Evolutionary conservation across 2,329 filamentous ascomycete genomes (phyloP).

Genomic region (Ophiostoma triangulosporum): DNA sequence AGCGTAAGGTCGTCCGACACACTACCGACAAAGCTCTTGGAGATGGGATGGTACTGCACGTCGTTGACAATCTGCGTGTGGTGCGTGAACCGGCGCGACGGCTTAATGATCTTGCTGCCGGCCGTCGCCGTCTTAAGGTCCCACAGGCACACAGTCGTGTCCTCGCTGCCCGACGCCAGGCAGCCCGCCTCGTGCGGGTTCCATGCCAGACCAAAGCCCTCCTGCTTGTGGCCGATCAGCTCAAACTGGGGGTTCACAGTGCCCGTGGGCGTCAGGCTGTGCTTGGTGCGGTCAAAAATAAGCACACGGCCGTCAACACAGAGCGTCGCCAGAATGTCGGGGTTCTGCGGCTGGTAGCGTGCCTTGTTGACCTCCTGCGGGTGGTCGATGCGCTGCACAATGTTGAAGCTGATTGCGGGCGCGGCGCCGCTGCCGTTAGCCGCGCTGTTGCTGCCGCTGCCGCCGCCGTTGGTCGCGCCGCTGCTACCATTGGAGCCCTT

Average conservation of each 20-base stretch:
- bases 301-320: conserved; percentile 77
- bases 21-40: conserved; percentile 73
- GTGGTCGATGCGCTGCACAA: conserved; percentile 93
- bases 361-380: conserved; percentile 97
- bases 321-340: conserved; percentile 89
- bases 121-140: conserved; percentile 57
- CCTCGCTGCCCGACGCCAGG: conserved; percentile 82
- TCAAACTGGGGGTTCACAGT: conserved; percentile 71
- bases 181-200: conserved; percentile 71
- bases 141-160: conserved; percentile 86
- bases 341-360: conserved; percentile 93
- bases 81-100: conserved; percentile 66
- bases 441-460: conserved; percentile 36
- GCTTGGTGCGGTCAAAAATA: conserved; percentile 93
- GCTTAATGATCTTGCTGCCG: conserved; percentile 55
- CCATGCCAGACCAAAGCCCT: conserved; percentile 91
- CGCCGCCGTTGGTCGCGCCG: conserved; percentile 1
- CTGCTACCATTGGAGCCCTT: conserved; percentile 18
- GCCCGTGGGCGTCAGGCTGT: conserved; percentile 62
- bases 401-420: conserved; percentile 68
- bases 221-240: conserved; percentile 69
- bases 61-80: conserved; percentile 91
- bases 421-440: conserved; percentile 45
- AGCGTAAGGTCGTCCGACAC: conserved; percentile 92
- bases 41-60: conserved; percentile 85